Evolutionary conservation across 371 early-diverging fungal species (phyloP).

Genomic region (Fennellomyces sp.): DNA sequence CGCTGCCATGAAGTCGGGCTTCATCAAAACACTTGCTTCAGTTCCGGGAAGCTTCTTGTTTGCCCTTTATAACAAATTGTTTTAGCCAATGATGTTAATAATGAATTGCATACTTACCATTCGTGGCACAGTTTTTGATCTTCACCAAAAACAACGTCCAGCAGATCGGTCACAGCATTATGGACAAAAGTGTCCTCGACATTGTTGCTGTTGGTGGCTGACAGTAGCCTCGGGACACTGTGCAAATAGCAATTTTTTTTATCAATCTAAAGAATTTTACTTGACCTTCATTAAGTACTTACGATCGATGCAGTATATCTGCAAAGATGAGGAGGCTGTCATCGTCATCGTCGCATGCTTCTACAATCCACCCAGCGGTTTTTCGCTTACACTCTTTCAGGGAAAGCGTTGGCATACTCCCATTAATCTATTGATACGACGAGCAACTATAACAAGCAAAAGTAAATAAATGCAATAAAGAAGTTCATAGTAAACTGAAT

Average conservation of each 20-base stretch:
- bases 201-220: not conserved
- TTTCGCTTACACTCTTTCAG: too few species aligned
- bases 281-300: not conserved
- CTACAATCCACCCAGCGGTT: not conserved
- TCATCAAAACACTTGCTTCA: not conserved
- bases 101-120: constrained; percentile 4
- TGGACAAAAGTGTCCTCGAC: not conserved
- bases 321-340: not conserved
- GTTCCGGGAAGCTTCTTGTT: not conserved
- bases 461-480: too few species aligned
- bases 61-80: not conserved
- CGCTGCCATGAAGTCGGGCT: not conserved
- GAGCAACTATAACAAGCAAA: too few species aligned
- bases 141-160: not conserved
- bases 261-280: not conserved
- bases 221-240: not conserved
- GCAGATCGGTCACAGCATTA: not conserved
- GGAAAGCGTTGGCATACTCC: too few species aligned
- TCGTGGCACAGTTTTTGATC: not conserved
- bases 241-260: not conserved
- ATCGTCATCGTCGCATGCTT: not conserved
- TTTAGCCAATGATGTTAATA: not conserved
- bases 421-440: too few species aligned
- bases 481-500: too few species aligned
- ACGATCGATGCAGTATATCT: not conserved